A percentile compares a stretch with the other conserved stretches of the same genome.
phyloP scores from a whole-genome alignment of 2,329 filamentous ascomycete species.

The Diaporthe helianthi region DNA sequence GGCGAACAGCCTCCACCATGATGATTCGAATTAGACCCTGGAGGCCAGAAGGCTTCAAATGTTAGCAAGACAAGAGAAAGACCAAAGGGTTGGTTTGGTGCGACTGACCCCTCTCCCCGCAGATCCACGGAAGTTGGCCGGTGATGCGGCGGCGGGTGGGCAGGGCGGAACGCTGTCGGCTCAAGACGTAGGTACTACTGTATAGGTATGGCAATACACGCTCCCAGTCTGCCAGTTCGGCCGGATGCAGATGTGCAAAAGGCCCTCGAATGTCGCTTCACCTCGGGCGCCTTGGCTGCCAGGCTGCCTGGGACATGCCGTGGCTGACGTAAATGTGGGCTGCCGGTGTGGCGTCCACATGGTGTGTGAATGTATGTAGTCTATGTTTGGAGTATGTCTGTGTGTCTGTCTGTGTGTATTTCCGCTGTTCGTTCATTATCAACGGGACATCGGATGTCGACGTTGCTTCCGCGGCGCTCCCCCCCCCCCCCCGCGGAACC shows the following conservation, averaged over 20 bases:
- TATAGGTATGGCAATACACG: background rate
- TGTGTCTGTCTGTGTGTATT: too few relatives aligned
- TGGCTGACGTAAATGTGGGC: conserved; percentile 18
- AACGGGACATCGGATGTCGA: conserved; percentile 5
- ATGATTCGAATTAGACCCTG: background rate
- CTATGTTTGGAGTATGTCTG: too few relatives aligned
- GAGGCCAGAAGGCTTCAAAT: too few relatives aligned
- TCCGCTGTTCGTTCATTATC: conserved; percentile 1
- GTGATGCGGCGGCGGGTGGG: conserved; percentile 1
- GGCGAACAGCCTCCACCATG: background rate
- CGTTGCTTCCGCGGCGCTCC: conserved; percentile 17
- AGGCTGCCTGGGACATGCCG: background rate
- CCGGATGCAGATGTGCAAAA: background rate
- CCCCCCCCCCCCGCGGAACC: conserved; percentile 1
- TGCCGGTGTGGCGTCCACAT: conserved; percentile 17
- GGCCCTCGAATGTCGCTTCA: background rate
- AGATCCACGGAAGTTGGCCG: conserved; percentile 22
- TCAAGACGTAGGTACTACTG: background rate
- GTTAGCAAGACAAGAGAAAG: background rate
- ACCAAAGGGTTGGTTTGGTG: background rate
- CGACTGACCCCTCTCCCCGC: conserved; percentile 9
- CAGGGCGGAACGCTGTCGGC: background rate
- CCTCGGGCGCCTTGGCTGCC: background rate
- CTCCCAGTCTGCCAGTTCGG: background rate
- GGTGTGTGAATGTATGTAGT: too few relatives aligned